Conservation (phyloP, 2,329 filamentous ascomycete genomes). For the Venturia oleaginea region DNA sequence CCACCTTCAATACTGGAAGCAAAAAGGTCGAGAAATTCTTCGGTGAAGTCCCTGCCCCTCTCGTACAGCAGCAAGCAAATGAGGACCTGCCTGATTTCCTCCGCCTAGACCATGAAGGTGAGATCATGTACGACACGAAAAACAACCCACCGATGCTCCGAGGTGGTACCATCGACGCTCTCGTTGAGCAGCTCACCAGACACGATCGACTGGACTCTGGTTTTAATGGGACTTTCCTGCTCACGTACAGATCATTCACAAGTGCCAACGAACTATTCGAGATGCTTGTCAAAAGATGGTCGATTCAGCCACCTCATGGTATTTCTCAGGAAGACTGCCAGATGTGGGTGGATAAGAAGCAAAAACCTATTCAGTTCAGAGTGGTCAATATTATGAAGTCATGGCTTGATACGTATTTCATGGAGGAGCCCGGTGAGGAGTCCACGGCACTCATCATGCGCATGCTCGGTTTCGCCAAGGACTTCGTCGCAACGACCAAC, state of each 20-base stretch:
- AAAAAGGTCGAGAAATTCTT: constrained; percentile 44
- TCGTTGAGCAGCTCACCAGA: constrained; percentile 90
- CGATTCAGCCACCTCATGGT: constrained; percentile 81
- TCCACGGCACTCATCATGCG: constrained; percentile 78
- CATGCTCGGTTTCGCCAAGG: constrained; percentile 83
- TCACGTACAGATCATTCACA: constrained; percentile 95
- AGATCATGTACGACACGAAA: constrained; percentile 85
- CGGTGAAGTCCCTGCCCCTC: constrained; percentile 39
- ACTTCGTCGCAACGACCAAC: constrained; percentile 86
- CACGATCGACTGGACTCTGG: constrained; percentile 92
- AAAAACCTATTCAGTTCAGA: constrained; percentile 89
- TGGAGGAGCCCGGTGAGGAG: constrained; percentile 82
- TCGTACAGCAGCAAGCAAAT: constrained; percentile 22
- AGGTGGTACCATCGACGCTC: constrained; percentile 76
- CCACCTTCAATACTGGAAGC: constrained; percentile 35
- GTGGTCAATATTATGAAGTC: constrained; percentile 97
- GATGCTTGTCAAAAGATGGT: constrained; percentile 82
- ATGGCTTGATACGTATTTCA: constrained; percentile 99
- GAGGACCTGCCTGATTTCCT: constrained; percentile 81
- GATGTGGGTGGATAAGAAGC: constrained; percentile 84
- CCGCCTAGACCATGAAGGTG: constrained; percentile 75
- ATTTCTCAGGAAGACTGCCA: constrained; percentile 69
- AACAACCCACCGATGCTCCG: constrained; percentile 66
- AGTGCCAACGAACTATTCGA: constrained; percentile 85
- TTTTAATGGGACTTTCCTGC: constrained; percentile 95